Conservation (phyloP, 495 filamentous ascomycete species). For the Oidiodendron maius region DNA sequence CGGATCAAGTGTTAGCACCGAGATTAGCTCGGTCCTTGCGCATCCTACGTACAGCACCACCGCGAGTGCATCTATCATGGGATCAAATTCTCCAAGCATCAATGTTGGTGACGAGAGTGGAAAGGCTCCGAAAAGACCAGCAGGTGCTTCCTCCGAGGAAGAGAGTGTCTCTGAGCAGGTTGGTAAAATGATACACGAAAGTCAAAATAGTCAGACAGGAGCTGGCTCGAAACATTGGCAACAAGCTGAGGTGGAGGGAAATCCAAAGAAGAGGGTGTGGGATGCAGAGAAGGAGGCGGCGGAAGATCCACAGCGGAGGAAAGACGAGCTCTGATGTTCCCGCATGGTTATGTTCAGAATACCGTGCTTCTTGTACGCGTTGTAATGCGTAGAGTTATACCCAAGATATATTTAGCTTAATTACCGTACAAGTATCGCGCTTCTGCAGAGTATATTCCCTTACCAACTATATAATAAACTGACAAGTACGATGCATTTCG, state of each 20-base stretch:
- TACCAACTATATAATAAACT: too few species aligned
- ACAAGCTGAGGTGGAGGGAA: slow-evolving; percentile 44
- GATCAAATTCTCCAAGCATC: slow-evolving; percentile 11
- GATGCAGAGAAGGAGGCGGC: slow-evolving; percentile 37
- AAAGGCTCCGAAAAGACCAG: slow-evolving; percentile 10
- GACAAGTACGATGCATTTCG: too few species aligned
- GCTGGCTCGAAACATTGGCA: slow-evolving; percentile 41
- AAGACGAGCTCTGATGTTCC: slow-evolving; percentile 51
- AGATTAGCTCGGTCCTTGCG: slow-evolving; percentile 17
- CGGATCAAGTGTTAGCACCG: slow-evolving; percentile 24
- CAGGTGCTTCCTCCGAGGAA: slow-evolving; percentile 2
- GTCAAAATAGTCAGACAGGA: slow-evolving; percentile 22
- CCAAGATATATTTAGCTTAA: too few species aligned
- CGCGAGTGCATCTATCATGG: slow-evolving; percentile 12
- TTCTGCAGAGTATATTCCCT: too few species aligned
- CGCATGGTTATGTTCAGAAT: too few species aligned
- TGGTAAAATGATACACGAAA: slow-evolving; percentile 42
- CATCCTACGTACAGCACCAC: slow-evolving; percentile 32
- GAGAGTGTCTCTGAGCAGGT: slow-evolving; percentile 39
- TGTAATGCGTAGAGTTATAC: too few species aligned
- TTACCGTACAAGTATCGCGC: too few species aligned
- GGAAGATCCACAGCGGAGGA: slow-evolving; percentile 29
- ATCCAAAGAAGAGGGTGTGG: slow-evolving; percentile 83
- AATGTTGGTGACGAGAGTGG: slow-evolving; percentile 21
- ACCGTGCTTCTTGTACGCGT: too few species aligned